These are phyloP conservation scores for Diversispora epigaea DNA, from an alignment of 192 early-diverging fungal species.

Conservation along the genomic window DNA sequence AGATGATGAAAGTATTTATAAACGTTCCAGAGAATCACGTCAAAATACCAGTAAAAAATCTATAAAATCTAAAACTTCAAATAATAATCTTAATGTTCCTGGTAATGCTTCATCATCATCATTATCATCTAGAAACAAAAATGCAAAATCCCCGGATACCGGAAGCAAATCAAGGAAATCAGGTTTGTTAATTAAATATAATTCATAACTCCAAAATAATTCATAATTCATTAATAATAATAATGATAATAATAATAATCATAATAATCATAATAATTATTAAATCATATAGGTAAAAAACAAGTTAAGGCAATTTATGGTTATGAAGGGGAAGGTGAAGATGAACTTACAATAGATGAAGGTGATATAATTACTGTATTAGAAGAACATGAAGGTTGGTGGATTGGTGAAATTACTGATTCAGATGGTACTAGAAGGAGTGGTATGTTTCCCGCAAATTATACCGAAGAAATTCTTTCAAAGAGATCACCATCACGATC, in stretches of 20 bases:
- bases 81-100: background rate
- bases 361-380: conserved; percentile 87
- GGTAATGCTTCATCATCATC: background rate
- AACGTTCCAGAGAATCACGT: background rate
- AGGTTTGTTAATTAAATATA: too few relatives aligned
- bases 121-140: too few relatives aligned
- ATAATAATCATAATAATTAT: background rate
- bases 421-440: conserved; percentile 51
- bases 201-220: too few relatives aligned
- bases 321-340: conserved; percentile 76
- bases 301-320: conserved; percentile 72
- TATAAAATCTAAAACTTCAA: background rate
- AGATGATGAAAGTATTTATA: conserved; percentile 14
- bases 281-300: conserved; percentile 47
- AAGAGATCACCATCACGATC: conserved; percentile 32
- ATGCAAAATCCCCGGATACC: background rate
- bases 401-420: conserved; percentile 82
- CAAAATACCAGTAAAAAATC: background rate
- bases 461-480: conserved; percentile 63
- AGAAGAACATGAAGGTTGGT: conserved; percentile 93
- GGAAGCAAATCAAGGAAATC: background rate
- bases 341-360: conserved; percentile 77
- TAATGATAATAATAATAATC: too few relatives aligned
- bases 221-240: too few relatives aligned
- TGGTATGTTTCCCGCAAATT: conserved; percentile 96